A percentile compares a stretch with the other conserved stretches of the same genome.
Conservation (phyloP, 139 green algal genomes). For the Coccomyxa sp. region DNA sequence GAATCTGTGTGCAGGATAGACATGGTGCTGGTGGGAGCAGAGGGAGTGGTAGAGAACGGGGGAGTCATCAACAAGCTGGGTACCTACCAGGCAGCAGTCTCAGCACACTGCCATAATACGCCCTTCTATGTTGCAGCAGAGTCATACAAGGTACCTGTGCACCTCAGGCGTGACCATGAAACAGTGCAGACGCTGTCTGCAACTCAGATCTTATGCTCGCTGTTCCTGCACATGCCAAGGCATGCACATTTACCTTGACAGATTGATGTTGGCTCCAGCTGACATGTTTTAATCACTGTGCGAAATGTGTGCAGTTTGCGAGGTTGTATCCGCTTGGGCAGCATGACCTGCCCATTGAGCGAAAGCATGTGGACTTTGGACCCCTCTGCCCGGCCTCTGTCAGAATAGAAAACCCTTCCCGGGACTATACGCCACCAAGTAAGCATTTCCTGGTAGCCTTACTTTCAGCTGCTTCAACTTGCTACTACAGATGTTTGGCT, state of each 20-base stretch:
- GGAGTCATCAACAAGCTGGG: constrained; percentile 96
- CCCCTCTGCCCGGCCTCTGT: constrained; percentile 63
- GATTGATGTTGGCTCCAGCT: too few relatives aligned
- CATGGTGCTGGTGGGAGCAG: constrained; percentile 90
- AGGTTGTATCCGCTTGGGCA: constrained; percentile 72
- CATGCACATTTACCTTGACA: too few relatives aligned
- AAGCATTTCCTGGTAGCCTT: not conserved
- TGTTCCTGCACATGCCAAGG: too few relatives aligned
- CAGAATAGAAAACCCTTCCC: constrained; percentile 71
- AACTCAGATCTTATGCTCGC: too few relatives aligned
- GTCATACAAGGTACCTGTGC: constrained; percentile 86
- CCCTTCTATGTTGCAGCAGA: constrained; percentile 95
- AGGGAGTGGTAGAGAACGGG: constrained; percentile 93
- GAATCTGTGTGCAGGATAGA: constrained; percentile 52
- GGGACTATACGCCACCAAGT: constrained; percentile 91
- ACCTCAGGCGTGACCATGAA: too few relatives aligned
- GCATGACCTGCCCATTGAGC: constrained; percentile 76
- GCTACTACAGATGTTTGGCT: not conserved
- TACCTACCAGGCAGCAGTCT: constrained; percentile 58
- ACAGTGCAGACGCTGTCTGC: too few relatives aligned
- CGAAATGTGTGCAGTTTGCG: constrained; percentile 75
- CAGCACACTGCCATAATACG: constrained; percentile 70
- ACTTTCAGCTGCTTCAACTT: not conserved
- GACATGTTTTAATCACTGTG: too few relatives aligned
- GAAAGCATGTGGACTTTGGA: constrained; percentile 74